Conservation (phyloP, 2,329 filamentous ascomycete genomes). For the Microcyclosporella mali region DNA sequence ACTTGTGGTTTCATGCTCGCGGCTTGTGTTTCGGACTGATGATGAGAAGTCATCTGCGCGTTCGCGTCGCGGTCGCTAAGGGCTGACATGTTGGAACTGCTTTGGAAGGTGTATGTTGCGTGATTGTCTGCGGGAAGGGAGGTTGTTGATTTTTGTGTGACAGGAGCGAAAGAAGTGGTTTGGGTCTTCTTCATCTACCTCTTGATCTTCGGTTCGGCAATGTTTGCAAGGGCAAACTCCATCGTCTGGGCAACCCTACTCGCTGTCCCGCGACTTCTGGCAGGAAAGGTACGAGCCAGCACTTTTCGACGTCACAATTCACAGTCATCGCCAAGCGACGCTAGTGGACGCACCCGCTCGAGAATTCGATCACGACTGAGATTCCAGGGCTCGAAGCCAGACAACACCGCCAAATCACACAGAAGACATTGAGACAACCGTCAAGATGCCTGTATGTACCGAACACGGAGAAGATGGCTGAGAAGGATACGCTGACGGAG, state of each 20-base stretch:
- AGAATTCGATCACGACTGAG: background rate
- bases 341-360: background rate
- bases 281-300: background rate
- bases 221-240: too few species aligned
- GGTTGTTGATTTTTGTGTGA: slow-evolving; percentile 6
- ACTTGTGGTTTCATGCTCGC: background rate
- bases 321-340: background rate
- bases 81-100: slow-evolving; percentile 18
- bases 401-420: slow-evolving; percentile 9
- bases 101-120: slow-evolving; percentile 3
- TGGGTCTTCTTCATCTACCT: background rate
- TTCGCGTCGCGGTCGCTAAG: slow-evolving; percentile 23
- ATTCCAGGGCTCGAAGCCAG: background rate
- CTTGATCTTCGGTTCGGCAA: too few species aligned
- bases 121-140: slow-evolving; percentile 6
- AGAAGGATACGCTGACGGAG: slow-evolving; percentile 8
- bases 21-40: background rate
- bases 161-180: background rate
- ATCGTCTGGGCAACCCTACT: background rate
- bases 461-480: background rate
- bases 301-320: background rate
- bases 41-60: slow-evolving; percentile 15
- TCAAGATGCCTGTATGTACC: slow-evolving; percentile 32
- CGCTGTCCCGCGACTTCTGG: background rate
- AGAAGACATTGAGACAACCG: slow-evolving; percentile 15